Percentiles rank a stretch among this genome's conserved stretches.
Conservation (phyloP, 257 asterid genomes). For the Thymus quinquecostatus region DNA sequence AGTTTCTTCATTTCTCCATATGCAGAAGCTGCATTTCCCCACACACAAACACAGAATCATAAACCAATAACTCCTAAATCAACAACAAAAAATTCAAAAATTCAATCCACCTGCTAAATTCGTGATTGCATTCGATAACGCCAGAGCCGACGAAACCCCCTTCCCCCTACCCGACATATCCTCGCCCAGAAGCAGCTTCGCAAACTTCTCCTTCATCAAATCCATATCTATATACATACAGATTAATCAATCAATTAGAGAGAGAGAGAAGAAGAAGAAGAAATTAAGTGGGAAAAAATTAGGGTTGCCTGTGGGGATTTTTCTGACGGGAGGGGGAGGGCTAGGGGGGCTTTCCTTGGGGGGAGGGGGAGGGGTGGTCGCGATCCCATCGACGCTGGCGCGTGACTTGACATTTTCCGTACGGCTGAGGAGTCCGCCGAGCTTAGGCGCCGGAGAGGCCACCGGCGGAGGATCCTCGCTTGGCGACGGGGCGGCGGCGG, state of each 20-base stretch:
- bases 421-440: slow-evolving; percentile 31
- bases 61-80: not conserved
- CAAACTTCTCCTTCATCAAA: slow-evolving; percentile 70
- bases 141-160: slow-evolving; percentile 82
- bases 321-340: slow-evolving; percentile 17
- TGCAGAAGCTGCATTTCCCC: slow-evolving; percentile 59
- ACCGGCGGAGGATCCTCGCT: slow-evolving; percentile 21
- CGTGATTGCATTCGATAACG: slow-evolving; percentile 74
- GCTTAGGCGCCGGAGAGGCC: slow-evolving; percentile 7
- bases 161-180: slow-evolving; percentile 84
- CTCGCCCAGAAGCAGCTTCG: slow-evolving; percentile 75
- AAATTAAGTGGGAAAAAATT: too few species aligned
- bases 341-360: not conserved
- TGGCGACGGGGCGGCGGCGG: slow-evolving; percentile 7
- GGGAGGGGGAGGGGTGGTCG: not conserved
- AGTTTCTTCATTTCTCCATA: slow-evolving; percentile 63
- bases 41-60: not conserved
- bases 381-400: slow-evolving; percentile 22
- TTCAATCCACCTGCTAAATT: slow-evolving; percentile 61
- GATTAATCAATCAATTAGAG: too few species aligned
- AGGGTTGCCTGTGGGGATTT: slow-evolving; percentile 34
- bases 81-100: not conserved
- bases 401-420: slow-evolving; percentile 38
- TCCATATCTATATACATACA: slow-evolving; percentile 50
- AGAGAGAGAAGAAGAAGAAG: not conserved